Base-by-base conservation (phyloP, 2,329 filamentous ascomycete genomes). In the Apiospora sp. region DNA sequence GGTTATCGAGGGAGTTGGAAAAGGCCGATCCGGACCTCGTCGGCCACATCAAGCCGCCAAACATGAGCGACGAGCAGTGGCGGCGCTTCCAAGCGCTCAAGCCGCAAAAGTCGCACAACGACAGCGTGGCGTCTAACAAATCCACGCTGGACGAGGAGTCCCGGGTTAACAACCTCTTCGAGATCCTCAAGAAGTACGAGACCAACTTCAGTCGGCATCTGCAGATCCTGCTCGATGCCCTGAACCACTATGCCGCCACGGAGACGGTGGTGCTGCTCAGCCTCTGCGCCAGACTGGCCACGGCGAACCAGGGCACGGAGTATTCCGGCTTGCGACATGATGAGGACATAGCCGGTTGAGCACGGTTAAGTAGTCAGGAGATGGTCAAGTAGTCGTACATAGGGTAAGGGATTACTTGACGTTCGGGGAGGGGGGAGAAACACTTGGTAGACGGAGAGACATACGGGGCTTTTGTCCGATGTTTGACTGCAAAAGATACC, bases 211-310 rank as follows among this genome's bases (percentile, higher is more conserved):
- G 93, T 72, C 87, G 95, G 67, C 96, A 98, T 83, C 84, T 99
- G 78, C 95, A 97, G 85, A 98, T 98, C 76, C 83, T 99, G 78
- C 90, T 98, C 49, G 96, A 98, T 81, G 96, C 94, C 74, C 87
- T 99, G 75, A 98, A 99, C 78, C 98, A 98, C 82, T 97, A 98
- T 78, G 96, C 96, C 3, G 96, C 96, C 0, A 98, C 96, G 0
- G 96, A 99, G 85, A 98, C 96, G 51, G 96, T 98, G 3, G 96
- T 98, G 24, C 87, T 99, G 75, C 85, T 98, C 74, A 96, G 95
- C 76, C 86, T 99, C 22, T 97, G 94, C 80, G 94, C 94, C 16
- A 85, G 94, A 74, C 81, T 97, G 79, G 95, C 93, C 78, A 94
- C 93, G 73, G 94, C 93, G 16, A 94, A 93, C 74, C 93, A 95